Evolutionary conservation across 805 yeast genomes (phyloP).

Genomic region (Myxozyma udenii): DNA sequence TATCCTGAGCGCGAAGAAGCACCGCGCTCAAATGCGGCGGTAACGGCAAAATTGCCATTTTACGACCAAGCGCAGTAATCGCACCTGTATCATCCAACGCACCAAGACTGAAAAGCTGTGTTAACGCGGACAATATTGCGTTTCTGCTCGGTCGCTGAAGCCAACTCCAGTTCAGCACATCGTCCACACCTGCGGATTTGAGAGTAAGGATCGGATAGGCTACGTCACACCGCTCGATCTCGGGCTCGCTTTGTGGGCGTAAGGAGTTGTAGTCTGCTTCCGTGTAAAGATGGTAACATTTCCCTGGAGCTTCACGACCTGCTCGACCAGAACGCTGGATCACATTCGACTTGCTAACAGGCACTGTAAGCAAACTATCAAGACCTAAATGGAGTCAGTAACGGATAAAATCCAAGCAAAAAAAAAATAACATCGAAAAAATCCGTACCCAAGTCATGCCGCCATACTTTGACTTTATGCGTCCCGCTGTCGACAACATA

Average conservation of each 20-base stretch:
- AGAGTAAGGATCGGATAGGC: constrained; percentile 79
- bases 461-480: constrained; percentile 91
- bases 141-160: constrained; percentile 83
- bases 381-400: constrained; percentile 57
- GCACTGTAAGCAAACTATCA: constrained; percentile 87
- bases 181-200: constrained; percentile 77
- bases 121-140: constrained; percentile 69
- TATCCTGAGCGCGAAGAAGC: constrained; percentile 62
- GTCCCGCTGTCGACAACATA: constrained; percentile 92
- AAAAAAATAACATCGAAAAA: neutral
- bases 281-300: constrained; percentile 77
- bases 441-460: constrained; percentile 71
- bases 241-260: constrained; percentile 85
- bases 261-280: constrained; percentile 65
- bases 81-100: constrained; percentile 76
- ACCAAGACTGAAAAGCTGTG: constrained; percentile 69
- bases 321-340: constrained; percentile 97
- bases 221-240: constrained; percentile 81
- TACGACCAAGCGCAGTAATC: constrained; percentile 73
- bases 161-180: constrained; percentile 88
- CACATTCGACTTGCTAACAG: constrained; percentile 92
- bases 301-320: constrained; percentile 95
- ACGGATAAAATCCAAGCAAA: neutral
- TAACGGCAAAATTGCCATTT: constrained; percentile 85
- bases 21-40: constrained; percentile 92